phyloP scores from a whole-genome alignment of 495 filamentous ascomycete species.

The Lentithecium fluviatile region DNA sequence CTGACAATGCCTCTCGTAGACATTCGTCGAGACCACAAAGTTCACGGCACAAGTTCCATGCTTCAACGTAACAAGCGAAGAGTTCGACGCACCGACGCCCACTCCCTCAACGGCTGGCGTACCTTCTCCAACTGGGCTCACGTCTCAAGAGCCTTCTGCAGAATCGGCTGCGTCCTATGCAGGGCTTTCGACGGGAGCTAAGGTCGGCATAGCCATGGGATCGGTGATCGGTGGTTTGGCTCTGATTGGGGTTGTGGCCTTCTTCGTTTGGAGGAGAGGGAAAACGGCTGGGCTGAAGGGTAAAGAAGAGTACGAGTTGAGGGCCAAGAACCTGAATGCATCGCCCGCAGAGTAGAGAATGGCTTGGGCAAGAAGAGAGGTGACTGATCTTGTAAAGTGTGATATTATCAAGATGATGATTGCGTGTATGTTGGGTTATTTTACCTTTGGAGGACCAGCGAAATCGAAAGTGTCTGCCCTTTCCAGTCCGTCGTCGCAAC shows the following conservation, averaged over 20 bases:
- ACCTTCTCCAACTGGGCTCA: background rate
- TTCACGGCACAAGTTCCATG: conserved; percentile 49
- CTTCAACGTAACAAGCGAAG: conserved; percentile 51
- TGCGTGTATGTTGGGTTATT: too few species aligned
- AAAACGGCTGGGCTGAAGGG: conserved; percentile 4
- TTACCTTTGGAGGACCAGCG: too few species aligned
- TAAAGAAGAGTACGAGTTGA: conserved; percentile 7
- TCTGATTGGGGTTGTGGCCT: background rate
- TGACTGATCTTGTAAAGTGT: too few species aligned
- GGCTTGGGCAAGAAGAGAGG: too few species aligned
- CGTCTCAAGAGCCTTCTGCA: background rate
- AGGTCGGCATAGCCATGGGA: conserved; percentile 53
- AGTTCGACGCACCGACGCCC: conserved; percentile 21
- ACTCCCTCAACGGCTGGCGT: conserved; percentile 15
- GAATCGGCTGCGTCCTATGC: background rate
- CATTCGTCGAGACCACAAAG: conserved; percentile 45
- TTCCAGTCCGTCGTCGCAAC: too few species aligned
- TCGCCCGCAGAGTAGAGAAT: background rate
- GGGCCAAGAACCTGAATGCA: conserved; percentile 8
- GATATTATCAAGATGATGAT: too few species aligned
- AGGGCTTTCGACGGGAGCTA: conserved; percentile 47
- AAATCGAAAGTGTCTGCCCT: too few species aligned
- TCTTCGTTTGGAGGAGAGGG: conserved; percentile 3
- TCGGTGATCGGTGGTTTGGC: conserved; percentile 41
- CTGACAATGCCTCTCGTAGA: conserved; percentile 14